These are phyloP conservation scores for Ceratobasidium sp. DNA, from an alignment of 1,284 basidiomycete species.

Conservation along the genomic window DNA sequence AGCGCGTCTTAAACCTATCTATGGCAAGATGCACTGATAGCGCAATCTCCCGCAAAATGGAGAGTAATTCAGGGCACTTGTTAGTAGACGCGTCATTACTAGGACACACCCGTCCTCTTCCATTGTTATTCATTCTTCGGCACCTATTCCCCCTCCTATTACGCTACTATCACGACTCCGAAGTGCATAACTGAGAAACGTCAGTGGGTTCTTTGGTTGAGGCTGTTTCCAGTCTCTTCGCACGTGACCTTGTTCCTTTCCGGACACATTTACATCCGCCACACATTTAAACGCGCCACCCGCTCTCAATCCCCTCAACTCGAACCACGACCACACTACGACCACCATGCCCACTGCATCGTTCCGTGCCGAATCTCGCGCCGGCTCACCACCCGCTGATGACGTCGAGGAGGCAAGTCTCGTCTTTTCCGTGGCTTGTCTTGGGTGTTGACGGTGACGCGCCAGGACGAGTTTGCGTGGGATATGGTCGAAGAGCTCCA, in stretches of 20 bases:
- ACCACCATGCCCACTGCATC: conserved; percentile 20
- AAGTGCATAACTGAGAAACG: too few relatives aligned
- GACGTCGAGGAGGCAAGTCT: conserved; percentile 12
- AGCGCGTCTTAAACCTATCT: too few relatives aligned
- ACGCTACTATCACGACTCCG: too few relatives aligned
- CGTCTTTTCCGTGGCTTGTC: background rate
- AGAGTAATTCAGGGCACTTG: too few relatives aligned
- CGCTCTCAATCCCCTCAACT: background rate
- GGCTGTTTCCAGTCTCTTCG: too few relatives aligned
- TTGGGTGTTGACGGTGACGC: background rate
- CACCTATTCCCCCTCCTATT: too few relatives aligned
- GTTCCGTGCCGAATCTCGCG: conserved; percentile 23
- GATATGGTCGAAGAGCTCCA: conserved; percentile 90
- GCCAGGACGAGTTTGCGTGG: conserved; percentile 63
- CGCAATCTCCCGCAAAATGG: too few relatives aligned
- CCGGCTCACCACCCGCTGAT: conserved; percentile 11
- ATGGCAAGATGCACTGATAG: too few relatives aligned
- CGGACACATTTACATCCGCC: conserved; percentile 14
- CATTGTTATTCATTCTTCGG: too few relatives aligned
- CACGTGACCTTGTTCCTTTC: conserved; percentile 13
- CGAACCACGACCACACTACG: conserved; percentile 2
- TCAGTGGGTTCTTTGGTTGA: too few relatives aligned
- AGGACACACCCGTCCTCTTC: too few relatives aligned
- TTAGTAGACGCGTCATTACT: too few relatives aligned
- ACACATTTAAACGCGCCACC: conserved; percentile 9